Evolutionary conservation across 23 red algal genomes (phyloP).

Genomic region (Agarophyton chilense): DNA sequence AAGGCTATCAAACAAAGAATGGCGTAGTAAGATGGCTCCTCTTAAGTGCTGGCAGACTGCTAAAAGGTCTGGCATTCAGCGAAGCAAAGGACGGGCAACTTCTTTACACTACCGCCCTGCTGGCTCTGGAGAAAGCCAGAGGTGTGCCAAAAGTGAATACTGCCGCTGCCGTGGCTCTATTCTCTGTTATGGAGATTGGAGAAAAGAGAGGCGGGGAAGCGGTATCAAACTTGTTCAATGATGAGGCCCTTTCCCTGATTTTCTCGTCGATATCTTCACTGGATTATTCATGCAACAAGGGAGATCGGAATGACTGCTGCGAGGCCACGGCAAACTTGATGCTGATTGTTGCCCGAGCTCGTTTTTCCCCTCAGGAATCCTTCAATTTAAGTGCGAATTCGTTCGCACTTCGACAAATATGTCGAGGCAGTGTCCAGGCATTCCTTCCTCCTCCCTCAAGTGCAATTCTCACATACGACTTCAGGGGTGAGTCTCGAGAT

Average conservation of each 20-base stretch:
- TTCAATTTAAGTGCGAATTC: neutral
- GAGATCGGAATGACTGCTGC: constrained; percentile 7
- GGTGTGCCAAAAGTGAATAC: constrained; percentile 1
- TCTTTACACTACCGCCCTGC: neutral
- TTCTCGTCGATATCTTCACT: constrained; percentile 46
- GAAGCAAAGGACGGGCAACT: neutral
- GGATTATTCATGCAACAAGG: constrained; percentile 4
- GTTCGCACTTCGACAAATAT: constrained; percentile 7
- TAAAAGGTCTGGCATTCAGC: constrained; percentile 33
- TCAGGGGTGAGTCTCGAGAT: constrained; percentile 19
- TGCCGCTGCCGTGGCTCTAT: constrained; percentile 46
- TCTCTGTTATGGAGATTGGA: constrained; percentile 32
- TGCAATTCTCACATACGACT: constrained; percentile 47
- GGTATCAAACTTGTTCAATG: constrained; percentile 18
- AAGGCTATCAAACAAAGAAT: neutral
- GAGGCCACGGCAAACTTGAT: constrained; percentile 44
- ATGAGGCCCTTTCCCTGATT: neutral
- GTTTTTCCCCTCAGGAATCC: constrained; percentile 5
- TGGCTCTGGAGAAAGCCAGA: constrained; percentile 1
- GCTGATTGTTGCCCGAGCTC: constrained; percentile 44
- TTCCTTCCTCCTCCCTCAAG: constrained; percentile 17
- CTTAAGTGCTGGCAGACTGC: constrained; percentile 31
- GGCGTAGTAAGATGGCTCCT: constrained; percentile 51
- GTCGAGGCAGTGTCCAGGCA: constrained; percentile 38
- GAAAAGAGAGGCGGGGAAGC: neutral